A percentile compares a stretch with the other conserved stretches of the same genome.
These are phyloP conservation scores for Picochlorum costavermella DNA, from an alignment of 139 green algal species.

Conservation along the genomic window DNA sequence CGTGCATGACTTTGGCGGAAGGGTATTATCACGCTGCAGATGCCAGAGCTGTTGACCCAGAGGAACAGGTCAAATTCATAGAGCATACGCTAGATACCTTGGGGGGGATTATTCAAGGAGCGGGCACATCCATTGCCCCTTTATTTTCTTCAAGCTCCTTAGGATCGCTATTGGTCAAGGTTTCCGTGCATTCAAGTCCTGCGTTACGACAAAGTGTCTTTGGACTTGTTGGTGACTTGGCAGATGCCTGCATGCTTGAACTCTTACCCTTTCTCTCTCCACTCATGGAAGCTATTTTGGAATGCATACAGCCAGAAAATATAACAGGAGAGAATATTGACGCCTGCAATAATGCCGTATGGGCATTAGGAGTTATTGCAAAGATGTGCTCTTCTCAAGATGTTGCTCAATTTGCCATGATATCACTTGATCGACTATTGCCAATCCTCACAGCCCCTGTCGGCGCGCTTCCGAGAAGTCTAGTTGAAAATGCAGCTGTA, in stretches of 20 bases:
- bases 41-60: slow-evolving; percentile 29
- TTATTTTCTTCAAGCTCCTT: slow-evolving; percentile 55
- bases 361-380: slow-evolving; percentile 79
- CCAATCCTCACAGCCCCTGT: slow-evolving; percentile 45
- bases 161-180: slow-evolving; percentile 48
- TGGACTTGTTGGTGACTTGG: slow-evolving; percentile 86
- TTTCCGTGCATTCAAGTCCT: slow-evolving; percentile 21
- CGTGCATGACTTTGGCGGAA: slow-evolving; percentile 46
- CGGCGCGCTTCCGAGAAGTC: slow-evolving; percentile 47
- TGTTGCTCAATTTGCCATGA: slow-evolving; percentile 42
- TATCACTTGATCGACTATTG: slow-evolving; percentile 46
- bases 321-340: slow-evolving; percentile 41
- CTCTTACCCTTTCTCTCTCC: slow-evolving; percentile 35
- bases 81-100: slow-evolving; percentile 73
- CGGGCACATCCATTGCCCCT: slow-evolving; percentile 48
- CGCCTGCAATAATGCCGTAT: slow-evolving; percentile 92
- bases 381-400: slow-evolving; percentile 52
- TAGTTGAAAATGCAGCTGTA: slow-evolving; percentile 91
- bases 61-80: slow-evolving; percentile 42
- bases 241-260: slow-evolving; percentile 46
- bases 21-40: slow-evolving; percentile 26
- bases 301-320: slow-evolving; percentile 20
- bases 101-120: slow-evolving; percentile 60
- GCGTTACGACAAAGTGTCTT: slow-evolving; percentile 86
- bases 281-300: slow-evolving; percentile 15